Percentiles rank a stretch among this genome's conserved stretches.
Evolutionary conservation across 2,329 filamentous ascomycete genomes (phyloP).

Genomic region (Allantophomopsis cytisporea): DNA sequence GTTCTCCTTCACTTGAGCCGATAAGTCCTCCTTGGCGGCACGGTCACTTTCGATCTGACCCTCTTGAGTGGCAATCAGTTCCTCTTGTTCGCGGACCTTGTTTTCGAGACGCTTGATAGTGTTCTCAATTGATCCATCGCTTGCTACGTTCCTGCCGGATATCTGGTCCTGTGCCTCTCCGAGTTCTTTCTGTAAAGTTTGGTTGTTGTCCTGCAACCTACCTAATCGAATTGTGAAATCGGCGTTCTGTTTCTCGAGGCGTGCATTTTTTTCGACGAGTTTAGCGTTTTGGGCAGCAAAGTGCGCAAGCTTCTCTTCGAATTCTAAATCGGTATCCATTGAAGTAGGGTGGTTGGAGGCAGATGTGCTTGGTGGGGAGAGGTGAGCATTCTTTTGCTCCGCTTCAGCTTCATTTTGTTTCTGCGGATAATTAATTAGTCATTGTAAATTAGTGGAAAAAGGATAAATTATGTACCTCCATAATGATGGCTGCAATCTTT

Average conservation of each 20-base stretch:
- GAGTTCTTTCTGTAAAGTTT: conserved; percentile 38
- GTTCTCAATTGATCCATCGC: conserved; percentile 28
- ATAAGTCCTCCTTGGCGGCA: conserved; percentile 25
- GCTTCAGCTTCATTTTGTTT: conserved; percentile 1
- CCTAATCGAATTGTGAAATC: conserved; percentile 46
- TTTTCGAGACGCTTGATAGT: conserved; percentile 39
- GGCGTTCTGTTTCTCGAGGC: conserved; percentile 40
- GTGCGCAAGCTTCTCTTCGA: conserved; percentile 32
- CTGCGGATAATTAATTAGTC: conserved; percentile 1
- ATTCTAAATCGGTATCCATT: conserved; percentile 18
- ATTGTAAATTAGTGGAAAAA: neutral
- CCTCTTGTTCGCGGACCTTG: conserved; percentile 51
- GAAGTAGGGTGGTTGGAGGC: conserved; percentile 1
- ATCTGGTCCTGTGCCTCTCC: conserved; percentile 19
- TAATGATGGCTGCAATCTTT: conserved; percentile 19
- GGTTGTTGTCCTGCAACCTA: conserved; percentile 39
- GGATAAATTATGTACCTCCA: neutral
- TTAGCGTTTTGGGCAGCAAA: conserved; percentile 6
- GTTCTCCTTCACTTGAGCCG: conserved; percentile 33
- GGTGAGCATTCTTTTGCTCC: neutral
- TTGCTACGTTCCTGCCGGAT: conserved; percentile 35
- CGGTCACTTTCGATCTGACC: conserved; percentile 43
- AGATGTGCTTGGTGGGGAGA: conserved; percentile 1
- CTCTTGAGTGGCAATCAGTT: conserved; percentile 59
- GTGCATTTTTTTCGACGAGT: conserved; percentile 40